phyloP scores from a whole-genome alignment of 345 rosid species.

The Salix brachista region DNA sequence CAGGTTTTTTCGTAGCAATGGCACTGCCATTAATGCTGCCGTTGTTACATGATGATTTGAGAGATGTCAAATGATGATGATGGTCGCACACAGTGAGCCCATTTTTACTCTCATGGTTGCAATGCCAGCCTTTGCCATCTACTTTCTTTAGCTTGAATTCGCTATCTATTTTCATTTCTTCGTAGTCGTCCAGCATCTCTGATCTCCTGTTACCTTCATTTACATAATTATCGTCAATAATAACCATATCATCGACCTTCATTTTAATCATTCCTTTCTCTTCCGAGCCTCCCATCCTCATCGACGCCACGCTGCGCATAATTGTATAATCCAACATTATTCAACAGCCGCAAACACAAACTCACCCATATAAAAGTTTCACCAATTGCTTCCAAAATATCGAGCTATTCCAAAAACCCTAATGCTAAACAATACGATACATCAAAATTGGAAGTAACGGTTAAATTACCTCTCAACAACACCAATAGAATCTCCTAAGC shows the following conservation, averaged over 20 bases:
- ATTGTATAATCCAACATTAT: constrained; percentile 5
- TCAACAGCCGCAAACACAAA: constrained; percentile 1
- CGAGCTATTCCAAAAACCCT: constrained; percentile 41
- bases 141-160: constrained; percentile 15
- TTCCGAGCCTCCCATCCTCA: constrained; percentile 30
- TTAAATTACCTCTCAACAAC: constrained; percentile 55
- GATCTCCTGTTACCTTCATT: not conserved
- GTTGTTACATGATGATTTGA: constrained; percentile 23
- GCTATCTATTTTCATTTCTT: constrained; percentile 7
- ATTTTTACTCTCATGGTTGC: constrained; percentile 19
- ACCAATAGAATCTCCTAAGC: constrained; percentile 61
- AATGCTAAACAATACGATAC: constrained; percentile 24
- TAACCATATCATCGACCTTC: constrained; percentile 31
- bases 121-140: constrained; percentile 32
- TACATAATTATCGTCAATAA: constrained; percentile 32
- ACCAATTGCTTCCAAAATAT: not conserved
- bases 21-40: not conserved
- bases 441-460: constrained; percentile 13
- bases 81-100: constrained; percentile 26
- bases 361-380: not conserved
- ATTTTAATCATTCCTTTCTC: constrained; percentile 18
- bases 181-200: constrained; percentile 16
- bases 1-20: constrained; percentile 7
- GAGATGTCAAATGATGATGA: constrained; percentile 26
- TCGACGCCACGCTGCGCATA: constrained; percentile 42